phyloP scores from a whole-genome alignment of 1,139 yeast species.

The Saccharomyces hybrid region DNA sequence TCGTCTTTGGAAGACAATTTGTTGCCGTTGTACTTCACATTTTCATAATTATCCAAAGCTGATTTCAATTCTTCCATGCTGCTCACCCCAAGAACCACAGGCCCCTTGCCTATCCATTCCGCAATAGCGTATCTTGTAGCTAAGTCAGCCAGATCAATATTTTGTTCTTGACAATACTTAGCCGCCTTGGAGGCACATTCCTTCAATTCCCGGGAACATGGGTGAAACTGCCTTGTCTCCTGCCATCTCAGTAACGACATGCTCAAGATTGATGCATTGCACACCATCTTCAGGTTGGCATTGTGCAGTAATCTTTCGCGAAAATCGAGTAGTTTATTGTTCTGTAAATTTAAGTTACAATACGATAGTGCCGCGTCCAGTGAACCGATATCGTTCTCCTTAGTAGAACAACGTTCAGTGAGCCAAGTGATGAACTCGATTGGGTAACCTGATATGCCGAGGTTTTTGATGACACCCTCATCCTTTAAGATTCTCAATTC shows the following conservation, averaged over 20 bases:
- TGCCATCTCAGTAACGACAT: constrained; percentile 77
- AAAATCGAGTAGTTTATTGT: constrained; percentile 47
- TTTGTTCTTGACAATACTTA: constrained; percentile 30
- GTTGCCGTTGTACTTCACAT: constrained; percentile 35
- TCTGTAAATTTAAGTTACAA: constrained; percentile 78
- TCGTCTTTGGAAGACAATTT: constrained; percentile 38
- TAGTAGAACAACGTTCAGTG: constrained; percentile 35
- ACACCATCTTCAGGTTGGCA: constrained; percentile 49
- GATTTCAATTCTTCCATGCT: constrained; percentile 50
- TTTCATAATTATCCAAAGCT: constrained; percentile 55
- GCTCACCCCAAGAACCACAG: constrained; percentile 72
- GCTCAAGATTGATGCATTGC: constrained; percentile 79
- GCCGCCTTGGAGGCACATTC: constrained; percentile 51
- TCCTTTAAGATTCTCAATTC: constrained; percentile 53
- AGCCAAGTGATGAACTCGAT: constrained; percentile 54
- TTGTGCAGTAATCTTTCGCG: constrained; percentile 44
- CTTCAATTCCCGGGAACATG: constrained; percentile 59
- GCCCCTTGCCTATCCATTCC: constrained; percentile 46
- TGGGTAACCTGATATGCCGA: constrained; percentile 88
- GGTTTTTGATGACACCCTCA: constrained; percentile 54
- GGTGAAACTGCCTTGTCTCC: constrained; percentile 71
- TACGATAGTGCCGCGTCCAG: constrained; percentile 75
- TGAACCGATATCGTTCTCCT: constrained; percentile 37
- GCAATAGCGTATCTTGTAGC: constrained; percentile 71
- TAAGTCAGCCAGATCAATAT: constrained; percentile 67